Percentiles rank a stretch among this genome's conserved stretches.
Conservation (phyloP, 208 protist genomes). For the Leptomonas seymouri region DNA sequence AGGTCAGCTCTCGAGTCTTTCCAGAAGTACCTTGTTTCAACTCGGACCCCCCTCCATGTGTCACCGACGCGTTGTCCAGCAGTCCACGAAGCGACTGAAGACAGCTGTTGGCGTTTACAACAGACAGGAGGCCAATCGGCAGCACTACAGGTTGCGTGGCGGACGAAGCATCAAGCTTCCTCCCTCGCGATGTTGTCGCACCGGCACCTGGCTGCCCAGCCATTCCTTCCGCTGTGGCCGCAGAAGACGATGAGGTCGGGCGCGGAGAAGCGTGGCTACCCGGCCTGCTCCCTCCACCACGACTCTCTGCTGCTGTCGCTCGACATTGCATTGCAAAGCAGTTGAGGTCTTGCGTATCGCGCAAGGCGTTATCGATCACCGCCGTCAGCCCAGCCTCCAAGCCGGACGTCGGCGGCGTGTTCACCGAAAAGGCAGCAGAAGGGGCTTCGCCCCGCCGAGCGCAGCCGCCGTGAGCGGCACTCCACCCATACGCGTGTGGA, state of each 20-base stretch:
- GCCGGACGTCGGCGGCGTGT: background rate
- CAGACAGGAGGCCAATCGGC: conserved; percentile 45
- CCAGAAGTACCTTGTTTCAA: background rate
- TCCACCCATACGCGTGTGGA: too few relatives aligned
- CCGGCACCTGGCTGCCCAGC: background rate
- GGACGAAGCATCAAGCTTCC: background rate
- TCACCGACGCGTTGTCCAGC: background rate
- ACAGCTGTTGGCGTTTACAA: conserved; percentile 29
- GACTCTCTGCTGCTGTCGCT: background rate
- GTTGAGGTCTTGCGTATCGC: conserved; percentile 13
- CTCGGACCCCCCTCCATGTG: background rate
- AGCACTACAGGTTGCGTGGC: conserved; percentile 14
- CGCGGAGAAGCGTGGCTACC: background rate
- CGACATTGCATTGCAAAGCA: background rate
- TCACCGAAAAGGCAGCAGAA: background rate
- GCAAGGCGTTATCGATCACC: conserved; percentile 5
- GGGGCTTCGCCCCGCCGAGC: background rate
- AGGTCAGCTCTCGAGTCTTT: background rate
- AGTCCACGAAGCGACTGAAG: conserved; percentile 20
- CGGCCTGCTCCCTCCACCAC: background rate
- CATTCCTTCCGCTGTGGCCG: background rate
- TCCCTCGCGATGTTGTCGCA: background rate
- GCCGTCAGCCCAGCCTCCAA: conserved; percentile 10
- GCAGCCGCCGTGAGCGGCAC: background rate
- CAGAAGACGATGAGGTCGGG: background rate